phyloP scores from a whole-genome alignment of 1,284 basidiomycete genomes.

The Cutaneotrichosporon arboriforme region DNA sequence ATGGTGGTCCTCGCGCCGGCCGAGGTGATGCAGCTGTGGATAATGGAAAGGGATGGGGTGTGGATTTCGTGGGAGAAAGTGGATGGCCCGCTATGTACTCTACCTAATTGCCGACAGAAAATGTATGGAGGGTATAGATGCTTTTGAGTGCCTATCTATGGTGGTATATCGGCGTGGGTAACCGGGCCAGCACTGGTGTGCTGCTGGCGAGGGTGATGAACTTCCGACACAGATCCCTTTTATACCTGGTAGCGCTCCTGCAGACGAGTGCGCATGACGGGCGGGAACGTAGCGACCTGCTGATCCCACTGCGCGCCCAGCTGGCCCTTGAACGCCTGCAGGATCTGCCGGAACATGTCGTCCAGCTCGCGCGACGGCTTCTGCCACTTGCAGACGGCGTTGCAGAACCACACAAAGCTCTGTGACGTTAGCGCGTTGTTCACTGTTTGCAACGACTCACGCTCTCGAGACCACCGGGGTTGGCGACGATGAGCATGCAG shows the following conservation, averaged over 20 bases:
- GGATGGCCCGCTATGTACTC: conserved; percentile 6
- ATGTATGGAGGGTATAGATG: conserved; percentile 25
- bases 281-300: conserved; percentile 36
- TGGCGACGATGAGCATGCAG: conserved; percentile 90
- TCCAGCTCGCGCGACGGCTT: conserved; percentile 82
- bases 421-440: conserved; percentile 41
- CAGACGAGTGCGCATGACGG: conserved; percentile 41
- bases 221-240: background rate
- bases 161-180: conserved; percentile 21
- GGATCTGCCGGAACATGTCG: conserved; percentile 68
- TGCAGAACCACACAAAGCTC: conserved; percentile 92
- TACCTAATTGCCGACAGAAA: conserved; percentile 15
- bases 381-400: conserved; percentile 91
- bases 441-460: conserved; percentile 49
- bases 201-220: background rate
- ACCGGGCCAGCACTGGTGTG: background rate
- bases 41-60: background rate
- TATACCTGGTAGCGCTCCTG: conserved; percentile 46
- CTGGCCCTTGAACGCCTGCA: conserved; percentile 45
- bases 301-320: conserved; percentile 43
- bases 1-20: conserved; percentile 16
- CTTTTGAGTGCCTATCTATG: conserved; percentile 20
- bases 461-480: conserved; percentile 84
- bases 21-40: conserved; percentile 13
- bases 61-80: background rate